A percentile compares a stretch with the other conserved stretches of the same genome.
phyloP scores from a whole-genome alignment of 352 stramenopile genomes.

The Globisporangium uncinulatum region DNA sequence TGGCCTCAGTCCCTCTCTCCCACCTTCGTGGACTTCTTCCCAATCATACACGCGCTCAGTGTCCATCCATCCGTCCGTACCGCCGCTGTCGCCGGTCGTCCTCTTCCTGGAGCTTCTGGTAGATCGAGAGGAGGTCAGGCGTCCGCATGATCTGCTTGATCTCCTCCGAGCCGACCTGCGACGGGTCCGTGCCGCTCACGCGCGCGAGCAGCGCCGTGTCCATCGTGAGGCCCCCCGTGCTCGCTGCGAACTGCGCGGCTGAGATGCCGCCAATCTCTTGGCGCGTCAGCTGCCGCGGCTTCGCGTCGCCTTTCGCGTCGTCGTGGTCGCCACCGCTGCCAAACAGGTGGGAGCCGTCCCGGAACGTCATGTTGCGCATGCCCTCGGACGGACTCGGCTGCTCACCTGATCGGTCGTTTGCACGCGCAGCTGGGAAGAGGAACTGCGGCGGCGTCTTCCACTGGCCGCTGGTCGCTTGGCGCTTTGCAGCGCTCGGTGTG shows the following conservation, averaged over 20 bases:
- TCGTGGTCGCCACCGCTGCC: constrained; percentile 15
- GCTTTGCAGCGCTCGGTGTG: constrained; percentile 25
- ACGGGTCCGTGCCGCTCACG: constrained; percentile 75
- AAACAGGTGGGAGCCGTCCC: constrained; percentile 25
- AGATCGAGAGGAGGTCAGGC: constrained; percentile 79
- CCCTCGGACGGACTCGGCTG: constrained; percentile 46
- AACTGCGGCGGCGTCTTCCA: constrained; percentile 66
- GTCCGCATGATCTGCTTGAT: constrained; percentile 88
- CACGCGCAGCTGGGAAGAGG: constrained; percentile 19
- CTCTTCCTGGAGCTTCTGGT: constrained; percentile 86
- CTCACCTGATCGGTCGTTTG: neutral
- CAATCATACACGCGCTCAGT: no score
- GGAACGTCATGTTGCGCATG: constrained; percentile 58
- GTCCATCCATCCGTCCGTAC: constrained; percentile 3
- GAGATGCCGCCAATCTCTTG: constrained; percentile 53
- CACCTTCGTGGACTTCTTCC: no score
- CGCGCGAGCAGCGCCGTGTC: constrained; percentile 72
- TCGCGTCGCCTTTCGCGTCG: constrained; percentile 7
- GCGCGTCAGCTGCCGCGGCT: constrained; percentile 18
- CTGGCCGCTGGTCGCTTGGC: constrained; percentile 42
- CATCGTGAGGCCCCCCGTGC: constrained; percentile 70
- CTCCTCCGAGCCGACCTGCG: constrained; percentile 72
- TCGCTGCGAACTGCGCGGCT: constrained; percentile 74
- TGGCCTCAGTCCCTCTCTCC: no score
- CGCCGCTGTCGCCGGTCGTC: constrained; percentile 72